Evolutionary conservation across 345 rosid genomes (phyloP).

Genomic region (Boechera stricta): DNA sequence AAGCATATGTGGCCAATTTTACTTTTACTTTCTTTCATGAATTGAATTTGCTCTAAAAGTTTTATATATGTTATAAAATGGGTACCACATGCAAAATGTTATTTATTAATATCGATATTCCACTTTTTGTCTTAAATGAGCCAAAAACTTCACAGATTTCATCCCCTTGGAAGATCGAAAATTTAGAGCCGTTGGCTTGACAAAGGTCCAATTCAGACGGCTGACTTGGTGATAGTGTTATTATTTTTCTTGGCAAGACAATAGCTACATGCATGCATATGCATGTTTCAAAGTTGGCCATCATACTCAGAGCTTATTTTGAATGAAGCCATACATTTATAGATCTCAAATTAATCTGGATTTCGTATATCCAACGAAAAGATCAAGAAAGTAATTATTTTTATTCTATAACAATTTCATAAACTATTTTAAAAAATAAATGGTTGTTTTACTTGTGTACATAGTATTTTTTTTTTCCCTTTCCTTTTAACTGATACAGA

Average conservation of each 20-base stretch:
- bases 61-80: conserved; percentile 14
- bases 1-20: conserved; percentile 30
- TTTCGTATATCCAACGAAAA: neutral
- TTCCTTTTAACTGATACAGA: neutral
- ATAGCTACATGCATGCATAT: neutral
- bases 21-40: conserved; percentile 28
- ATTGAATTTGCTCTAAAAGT: neutral
- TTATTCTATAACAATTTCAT: neutral
- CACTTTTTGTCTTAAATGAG: neutral
- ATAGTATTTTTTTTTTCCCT: neutral
- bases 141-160: conserved; percentile 13
- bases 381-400: too few relatives aligned
- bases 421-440: neutral
- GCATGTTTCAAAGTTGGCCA: neutral
- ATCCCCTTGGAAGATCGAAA: conserved; percentile 10
- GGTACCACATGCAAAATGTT: conserved; percentile 16
- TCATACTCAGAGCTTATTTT: neutral
- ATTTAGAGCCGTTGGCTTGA: conserved; percentile 2
- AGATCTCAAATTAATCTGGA: neutral
- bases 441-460: neutral
- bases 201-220: conserved; percentile 17
- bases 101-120: neutral
- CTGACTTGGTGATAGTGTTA: neutral
- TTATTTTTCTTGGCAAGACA: neutral
- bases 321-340: neutral